Conservation (phyloP, 495 filamentous ascomycete genomes). For the Neurospora tetraspora region DNA sequence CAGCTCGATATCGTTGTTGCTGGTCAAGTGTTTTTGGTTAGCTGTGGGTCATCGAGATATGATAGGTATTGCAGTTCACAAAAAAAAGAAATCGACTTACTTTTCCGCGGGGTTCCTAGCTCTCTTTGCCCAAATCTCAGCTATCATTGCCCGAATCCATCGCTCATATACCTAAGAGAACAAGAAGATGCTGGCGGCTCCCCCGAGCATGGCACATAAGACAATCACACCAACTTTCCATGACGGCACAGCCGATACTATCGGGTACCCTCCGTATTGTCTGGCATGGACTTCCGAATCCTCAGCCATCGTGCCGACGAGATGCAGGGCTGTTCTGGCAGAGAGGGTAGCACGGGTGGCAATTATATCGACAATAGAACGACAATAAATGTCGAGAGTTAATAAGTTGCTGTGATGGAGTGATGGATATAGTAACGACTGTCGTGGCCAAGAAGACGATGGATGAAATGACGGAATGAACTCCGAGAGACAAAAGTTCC, state of each 20-base stretch:
- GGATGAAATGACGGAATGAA: neutral
- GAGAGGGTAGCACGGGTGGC: neutral
- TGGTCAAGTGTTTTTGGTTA: neutral
- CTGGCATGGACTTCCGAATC: neutral
- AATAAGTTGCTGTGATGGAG: neutral
- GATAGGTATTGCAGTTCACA: neutral
- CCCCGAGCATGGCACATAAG: neutral
- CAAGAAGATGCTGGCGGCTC: neutral
- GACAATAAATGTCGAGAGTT: neutral
- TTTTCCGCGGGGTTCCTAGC: neutral
- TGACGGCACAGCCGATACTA: neutral
- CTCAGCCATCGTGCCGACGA: neutral
- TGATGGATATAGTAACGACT: neutral
- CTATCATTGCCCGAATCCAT: neutral
- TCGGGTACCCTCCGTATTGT: neutral
- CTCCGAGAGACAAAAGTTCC: neutral
- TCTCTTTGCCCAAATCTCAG: neutral
- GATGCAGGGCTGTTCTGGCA: neutral
- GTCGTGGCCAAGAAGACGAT: neutral
- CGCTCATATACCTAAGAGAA: neutral
- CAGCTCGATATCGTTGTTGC: neutral
- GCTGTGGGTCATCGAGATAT: neutral
- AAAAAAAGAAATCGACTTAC: neutral
- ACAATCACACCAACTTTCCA: neutral
- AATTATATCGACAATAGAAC: neutral